Evolutionary conservation across 1,284 basidiomycete genomes (phyloP).

Genomic region (Malassezia sympodialis): DNA sequence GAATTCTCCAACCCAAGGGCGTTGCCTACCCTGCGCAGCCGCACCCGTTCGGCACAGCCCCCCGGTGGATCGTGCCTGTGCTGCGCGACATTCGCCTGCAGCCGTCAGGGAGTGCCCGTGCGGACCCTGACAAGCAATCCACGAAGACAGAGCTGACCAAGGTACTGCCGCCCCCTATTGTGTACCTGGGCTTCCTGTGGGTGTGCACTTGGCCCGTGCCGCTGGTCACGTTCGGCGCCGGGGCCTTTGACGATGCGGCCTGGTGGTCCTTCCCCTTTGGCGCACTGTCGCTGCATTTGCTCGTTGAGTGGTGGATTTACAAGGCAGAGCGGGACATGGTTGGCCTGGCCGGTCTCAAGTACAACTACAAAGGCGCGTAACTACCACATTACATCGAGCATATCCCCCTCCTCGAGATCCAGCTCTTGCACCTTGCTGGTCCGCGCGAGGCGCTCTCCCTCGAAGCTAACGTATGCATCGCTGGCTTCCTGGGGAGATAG

Average conservation of each 20-base stretch:
- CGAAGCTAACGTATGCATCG: conserved; percentile 13
- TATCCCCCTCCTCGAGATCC: conserved; percentile 25
- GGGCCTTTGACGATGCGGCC: conserved; percentile 39
- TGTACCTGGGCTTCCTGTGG: conserved; percentile 39
- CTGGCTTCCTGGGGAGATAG: not conserved
- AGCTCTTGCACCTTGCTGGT: conserved; percentile 18
- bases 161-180: conserved; percentile 25
- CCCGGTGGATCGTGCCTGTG: conserved; percentile 30
- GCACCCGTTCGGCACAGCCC: conserved; percentile 44
- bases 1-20: conserved; percentile 7
- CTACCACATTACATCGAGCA: conserved; percentile 19
- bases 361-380: conserved; percentile 42
- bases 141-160: conserved; percentile 17
- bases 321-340: conserved; percentile 29
- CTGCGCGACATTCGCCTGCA: conserved; percentile 34
- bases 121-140: conserved; percentile 13
- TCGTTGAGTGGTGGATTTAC: conserved; percentile 31
- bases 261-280: conserved; percentile 40
- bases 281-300: conserved; percentile 22
- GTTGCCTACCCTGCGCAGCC: conserved; percentile 29
- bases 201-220: conserved; percentile 32
- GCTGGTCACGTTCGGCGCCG: conserved; percentile 41
- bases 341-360: conserved; percentile 35
- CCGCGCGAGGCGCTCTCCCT: conserved; percentile 18
- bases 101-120: conserved; percentile 20